These are phyloP conservation scores for Phytophthora pluvialis DNA, from an alignment of 352 stramenopile species.

Conservation along the genomic window DNA sequence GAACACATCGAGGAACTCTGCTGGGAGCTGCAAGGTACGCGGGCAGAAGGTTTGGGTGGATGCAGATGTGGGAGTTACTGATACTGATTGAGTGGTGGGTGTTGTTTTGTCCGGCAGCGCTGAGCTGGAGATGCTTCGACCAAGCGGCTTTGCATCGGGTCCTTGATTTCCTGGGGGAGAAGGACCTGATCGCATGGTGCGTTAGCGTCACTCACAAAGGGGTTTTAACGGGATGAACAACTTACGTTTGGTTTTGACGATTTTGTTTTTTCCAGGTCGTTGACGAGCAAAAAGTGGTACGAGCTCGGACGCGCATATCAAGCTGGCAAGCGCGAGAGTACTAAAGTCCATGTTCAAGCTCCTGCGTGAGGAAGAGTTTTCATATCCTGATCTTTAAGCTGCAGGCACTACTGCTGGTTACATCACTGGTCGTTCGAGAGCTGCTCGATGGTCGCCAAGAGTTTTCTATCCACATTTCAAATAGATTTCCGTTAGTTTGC, in stretches of 20 bases:
- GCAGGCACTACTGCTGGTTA: neutral
- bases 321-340: conserved; percentile 22
- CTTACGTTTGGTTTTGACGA: conserved; percentile 1
- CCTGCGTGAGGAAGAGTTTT: conserved; percentile 12
- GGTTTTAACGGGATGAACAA: neutral
- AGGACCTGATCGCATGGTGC: conserved; percentile 49
- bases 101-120: conserved; percentile 28
- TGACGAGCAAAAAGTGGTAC: conserved; percentile 56
- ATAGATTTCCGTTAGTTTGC: conserved; percentile 31
- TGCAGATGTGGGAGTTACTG: neutral
- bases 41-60: neutral
- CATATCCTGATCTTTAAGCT: neutral
- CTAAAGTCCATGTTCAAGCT: conserved; percentile 17
- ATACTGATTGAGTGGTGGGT: neutral
- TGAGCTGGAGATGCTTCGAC: conserved; percentile 60
- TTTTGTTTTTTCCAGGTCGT: conserved; percentile 34
- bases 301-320: conserved; percentile 37
- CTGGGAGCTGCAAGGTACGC: conserved; percentile 72
- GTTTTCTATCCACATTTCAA: conserved; percentile 36
- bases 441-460: conserved; percentile 52
- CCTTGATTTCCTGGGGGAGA: conserved; percentile 35
- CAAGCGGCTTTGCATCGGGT: conserved; percentile 37
- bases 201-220: neutral
- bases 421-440: conserved; percentile 27
- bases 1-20: conserved; percentile 63